Evolutionary conservation across 2,329 filamentous ascomycete species (phyloP).

Genomic region (Aureobasidium namibiae): DNA sequence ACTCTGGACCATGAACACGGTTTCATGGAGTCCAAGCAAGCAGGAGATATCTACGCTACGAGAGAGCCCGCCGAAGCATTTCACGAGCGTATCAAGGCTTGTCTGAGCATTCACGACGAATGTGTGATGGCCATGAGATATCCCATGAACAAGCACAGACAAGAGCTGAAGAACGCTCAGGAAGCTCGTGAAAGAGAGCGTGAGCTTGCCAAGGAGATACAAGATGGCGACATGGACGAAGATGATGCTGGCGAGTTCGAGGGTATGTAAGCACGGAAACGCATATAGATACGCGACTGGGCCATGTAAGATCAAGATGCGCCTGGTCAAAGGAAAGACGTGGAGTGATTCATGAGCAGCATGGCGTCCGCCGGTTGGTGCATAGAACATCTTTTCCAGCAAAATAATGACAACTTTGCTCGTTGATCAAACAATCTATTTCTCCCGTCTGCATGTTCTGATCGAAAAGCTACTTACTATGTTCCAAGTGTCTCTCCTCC

Average conservation of each 20-base stretch:
- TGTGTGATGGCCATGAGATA: constrained; percentile 99
- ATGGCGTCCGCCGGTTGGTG: constrained; percentile 5
- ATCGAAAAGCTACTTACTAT: not conserved
- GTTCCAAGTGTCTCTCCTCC: not conserved
- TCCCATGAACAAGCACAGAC: constrained; percentile 96
- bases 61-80: constrained; percentile 94
- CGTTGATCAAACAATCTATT: not conserved
- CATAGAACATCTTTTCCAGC: constrained; percentile 7
- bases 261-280: constrained; percentile 59
- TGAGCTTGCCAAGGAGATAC: constrained; percentile 97
- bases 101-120: constrained; percentile 87
- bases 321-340: not conserved
- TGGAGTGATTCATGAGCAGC: constrained; percentile 7
- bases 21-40: constrained; percentile 97
- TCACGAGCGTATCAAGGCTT: constrained; percentile 91
- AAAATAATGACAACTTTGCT: constrained; percentile 10
- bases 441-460: not conserved
- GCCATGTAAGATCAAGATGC: constrained; percentile 7
- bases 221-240: constrained; percentile 93
- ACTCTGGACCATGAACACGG: constrained; percentile 88
- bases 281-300: not conserved
- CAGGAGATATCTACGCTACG: constrained; percentile 92
- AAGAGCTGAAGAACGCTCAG: constrained; percentile 96
- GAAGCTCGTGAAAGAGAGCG: constrained; percentile 95
- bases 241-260: constrained; percentile 88